phyloP scores from a whole-genome alignment of 169 alveolate species.

The Ichthyophthirius multifiliis region DNA sequence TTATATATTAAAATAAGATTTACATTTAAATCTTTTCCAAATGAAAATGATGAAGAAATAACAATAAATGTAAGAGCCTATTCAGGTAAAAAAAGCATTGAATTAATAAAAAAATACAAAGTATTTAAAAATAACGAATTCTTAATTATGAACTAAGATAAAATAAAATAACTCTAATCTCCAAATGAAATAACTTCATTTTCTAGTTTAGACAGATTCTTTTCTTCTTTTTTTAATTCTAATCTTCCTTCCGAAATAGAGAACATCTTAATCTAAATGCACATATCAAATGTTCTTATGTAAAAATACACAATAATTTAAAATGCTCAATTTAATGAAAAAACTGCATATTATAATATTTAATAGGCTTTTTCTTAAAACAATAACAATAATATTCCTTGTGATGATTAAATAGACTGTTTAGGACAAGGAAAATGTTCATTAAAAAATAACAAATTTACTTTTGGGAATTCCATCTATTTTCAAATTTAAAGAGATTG shows the following conservation, averaged over 20 bases:
- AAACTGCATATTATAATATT: neutral
- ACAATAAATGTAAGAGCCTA: too few relatives aligned
- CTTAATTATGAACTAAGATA: too few relatives aligned
- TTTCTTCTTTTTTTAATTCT: too few relatives aligned
- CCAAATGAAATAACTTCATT: too few relatives aligned
- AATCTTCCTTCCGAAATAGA: neutral
- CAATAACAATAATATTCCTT: neutral
- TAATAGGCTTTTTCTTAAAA: neutral
- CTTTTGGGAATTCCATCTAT: neutral
- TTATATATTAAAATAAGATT: too few relatives aligned
- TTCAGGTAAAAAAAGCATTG: too few relatives aligned
- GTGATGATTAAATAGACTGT: neutral
- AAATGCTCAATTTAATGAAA: constrained; percentile 4
- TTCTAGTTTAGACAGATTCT: too few relatives aligned
- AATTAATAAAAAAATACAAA: too few relatives aligned
- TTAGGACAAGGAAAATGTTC: neutral
- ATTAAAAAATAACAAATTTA: neutral
- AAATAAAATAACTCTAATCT: too few relatives aligned
- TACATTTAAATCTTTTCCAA: too few relatives aligned
- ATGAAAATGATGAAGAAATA: too few relatives aligned
- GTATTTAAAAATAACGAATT: too few relatives aligned
- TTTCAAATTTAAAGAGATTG: neutral
- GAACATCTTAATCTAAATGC: neutral
- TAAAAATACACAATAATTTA: neutral
- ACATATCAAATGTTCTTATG: neutral